Conservation (phyloP, 768 basidiomycete species). For the Mycena alexandri region DNA sequence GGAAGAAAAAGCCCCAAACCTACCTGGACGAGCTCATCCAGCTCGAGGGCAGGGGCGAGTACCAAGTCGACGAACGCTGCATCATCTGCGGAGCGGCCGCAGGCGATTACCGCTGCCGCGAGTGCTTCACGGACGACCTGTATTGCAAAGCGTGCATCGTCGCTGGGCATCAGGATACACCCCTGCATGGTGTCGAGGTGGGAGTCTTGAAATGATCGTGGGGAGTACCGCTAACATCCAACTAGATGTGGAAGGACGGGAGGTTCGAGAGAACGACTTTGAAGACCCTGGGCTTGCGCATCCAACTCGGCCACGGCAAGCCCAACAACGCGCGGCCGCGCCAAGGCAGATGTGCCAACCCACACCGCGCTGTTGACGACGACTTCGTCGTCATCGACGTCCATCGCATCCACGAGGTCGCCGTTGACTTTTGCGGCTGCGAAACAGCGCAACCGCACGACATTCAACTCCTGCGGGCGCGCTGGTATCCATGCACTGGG, state of each 20-base stretch:
- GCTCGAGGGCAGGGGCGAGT: constrained; percentile 11
- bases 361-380: background rate
- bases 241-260: constrained; percentile 30
- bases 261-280: constrained; percentile 31
- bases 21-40: constrained; percentile 17
- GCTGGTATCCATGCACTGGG: constrained; percentile 27
- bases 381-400: constrained; percentile 29
- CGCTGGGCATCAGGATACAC: constrained; percentile 19
- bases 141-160: constrained; percentile 36
- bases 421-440: constrained; percentile 35
- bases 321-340: background rate
- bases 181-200: constrained; percentile 37
- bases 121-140: constrained; percentile 32
- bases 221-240: background rate
- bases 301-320: constrained; percentile 35
- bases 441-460: constrained; percentile 6
- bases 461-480: constrained; percentile 28
- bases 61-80: background rate
- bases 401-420: constrained; percentile 25
- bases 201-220: background rate
- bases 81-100: background rate
- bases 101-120: constrained; percentile 28
- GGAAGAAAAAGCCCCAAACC: constrained; percentile 6
- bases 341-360: background rate
- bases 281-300: constrained; percentile 34